Evolutionary conservation across 176 grass and related monocot species (phyloP), one percentile per base, ranked within the genome.

Genomic region (Oryza coarctata): DNA sequence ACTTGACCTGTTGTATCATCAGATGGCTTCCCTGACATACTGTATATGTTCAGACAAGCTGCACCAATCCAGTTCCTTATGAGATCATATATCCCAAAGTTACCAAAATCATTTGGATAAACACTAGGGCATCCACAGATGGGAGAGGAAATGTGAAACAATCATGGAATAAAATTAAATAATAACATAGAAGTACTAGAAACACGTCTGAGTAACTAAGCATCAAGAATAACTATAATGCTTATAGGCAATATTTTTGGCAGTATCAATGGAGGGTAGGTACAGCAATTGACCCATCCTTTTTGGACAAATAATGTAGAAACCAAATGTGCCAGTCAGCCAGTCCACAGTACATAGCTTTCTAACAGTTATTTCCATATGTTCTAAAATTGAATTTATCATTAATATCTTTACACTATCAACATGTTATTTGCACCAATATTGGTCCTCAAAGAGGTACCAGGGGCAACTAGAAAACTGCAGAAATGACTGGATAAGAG

Each of bases 1-100:
- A 75, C 58, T 65, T 81, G 52, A 26, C 77, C 60, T 13, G 83
- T 70, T 3, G n/a, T 61, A 74, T 60, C 86, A 80, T 89, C 86
- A 86, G 86, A 88, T 71, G 80, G 80, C 32, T 63, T 83, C 10
- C 62, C 77, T 22, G 84, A 89, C 91, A 93, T 89, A 61, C 0
- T 84, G 84, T 17, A 76, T 52, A 86, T 27, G 47, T 60, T 49
- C 22, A 31, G 47, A 79, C 12, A 79, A 89, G 80, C 87, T 89
- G 66, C 29, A 81, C 49, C 7, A 2, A 44, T 25, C 29, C 33
- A n/a, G 6, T 31, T 30, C 76, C n/a, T 62, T 82, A 22, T 76
- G 65, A 77, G 39, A 77, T 80, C n/a, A 74, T 33, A 75, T 14
- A 66, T 75, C 31, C 0, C 65, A 32, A 68, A 64, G 29, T 29